phyloP scores from a whole-genome alignment of 2,329 filamentous ascomycete species.

The Hymenoscyphus albidus region DNA sequence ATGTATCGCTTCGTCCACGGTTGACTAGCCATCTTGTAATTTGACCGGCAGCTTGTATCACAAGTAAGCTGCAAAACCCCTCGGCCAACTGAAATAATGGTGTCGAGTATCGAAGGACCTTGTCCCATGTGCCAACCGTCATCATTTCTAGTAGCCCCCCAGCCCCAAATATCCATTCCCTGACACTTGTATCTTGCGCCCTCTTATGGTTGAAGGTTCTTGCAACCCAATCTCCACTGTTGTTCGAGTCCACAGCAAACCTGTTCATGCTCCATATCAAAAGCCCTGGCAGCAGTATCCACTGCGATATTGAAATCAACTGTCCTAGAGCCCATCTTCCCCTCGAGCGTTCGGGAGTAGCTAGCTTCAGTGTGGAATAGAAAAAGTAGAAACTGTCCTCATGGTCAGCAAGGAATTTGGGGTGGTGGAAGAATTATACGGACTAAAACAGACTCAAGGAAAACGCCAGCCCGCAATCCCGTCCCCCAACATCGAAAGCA shows the following conservation, averaged over 20 bases:
- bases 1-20: slow-evolving; percentile 85
- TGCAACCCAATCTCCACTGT: slow-evolving; percentile 72
- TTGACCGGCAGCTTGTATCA: slow-evolving; percentile 92
- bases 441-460: slow-evolving; percentile 74
- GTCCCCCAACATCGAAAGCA: slow-evolving; percentile 95
- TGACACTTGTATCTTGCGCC: slow-evolving; percentile 60
- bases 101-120: slow-evolving; percentile 80
- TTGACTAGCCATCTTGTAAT: slow-evolving; percentile 95
- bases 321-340: slow-evolving; percentile 69
- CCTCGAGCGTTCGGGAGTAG: slow-evolving; percentile 74
- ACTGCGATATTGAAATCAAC: slow-evolving; percentile 73
- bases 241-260: slow-evolving; percentile 85
- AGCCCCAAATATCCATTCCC: slow-evolving; percentile 84
- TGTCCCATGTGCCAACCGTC: slow-evolving; percentile 85
- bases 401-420: slow-evolving; percentile 1
- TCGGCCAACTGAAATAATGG: slow-evolving; percentile 92
- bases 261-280: slow-evolving; percentile 95
- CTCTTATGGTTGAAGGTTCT: slow-evolving; percentile 69
- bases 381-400: slow-evolving; percentile 70
- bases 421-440: neutral
- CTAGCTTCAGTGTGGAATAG: slow-evolving; percentile 75
- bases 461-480: slow-evolving; percentile 90
- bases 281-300: slow-evolving; percentile 77
- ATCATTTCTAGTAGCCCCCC: slow-evolving; percentile 76
- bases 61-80: slow-evolving; percentile 92